Evolutionary conservation across 2,329 filamentous ascomycete species (phyloP), one percentile per base, ranked within the genome.

Genomic region (Leptographium wingfieldii): DNA sequence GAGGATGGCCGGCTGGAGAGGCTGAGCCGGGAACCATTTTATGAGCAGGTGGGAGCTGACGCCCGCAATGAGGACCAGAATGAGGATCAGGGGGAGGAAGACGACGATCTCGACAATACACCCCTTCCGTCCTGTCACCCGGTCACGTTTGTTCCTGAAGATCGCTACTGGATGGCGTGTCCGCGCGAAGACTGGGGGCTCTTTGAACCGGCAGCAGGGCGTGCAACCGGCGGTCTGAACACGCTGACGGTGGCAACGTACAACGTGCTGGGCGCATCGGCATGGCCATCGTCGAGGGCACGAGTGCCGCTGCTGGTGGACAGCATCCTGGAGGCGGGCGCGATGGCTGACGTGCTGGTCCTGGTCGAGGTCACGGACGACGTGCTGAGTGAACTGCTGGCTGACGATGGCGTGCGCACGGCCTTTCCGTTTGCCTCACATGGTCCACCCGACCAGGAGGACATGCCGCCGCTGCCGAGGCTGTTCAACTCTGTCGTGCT

Each of bases 321-420:
- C 7, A 80, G 74, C 59, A 68, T 82, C 2, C 66, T 81, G 5
- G 73, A 74, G 31, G 16, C 29, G 52, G 31, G 25, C 0, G 59
- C 67, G 5, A 67, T 70, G 9, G 77, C 77, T 9, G 78, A 82
- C 60, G 69, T 80, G 3, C 64, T 81, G 10, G 71, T 81, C 3
- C 73, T 88, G 5, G 78, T 87, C 67, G 85, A 87, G 69, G 80
- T 87, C 1, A 85, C 83, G 0, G 83, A 87, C 62, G 75, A 81
- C 49, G 85, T 87, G 62, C 74, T 88, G 0, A 74, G 75, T 0
- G 77, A 76, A 60, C 71, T 88, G 0, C 76, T 87, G 1, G 65
- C 67, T 3, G 68, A 80, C 59, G 61, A 70, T 2, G 65, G 70
- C 2, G 72, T 87, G 29, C 74, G 74, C 33, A 64, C 69, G 12